Evolutionary conservation across 257 asterid genomes (phyloP).

Genomic region (Striga asiatica): DNA sequence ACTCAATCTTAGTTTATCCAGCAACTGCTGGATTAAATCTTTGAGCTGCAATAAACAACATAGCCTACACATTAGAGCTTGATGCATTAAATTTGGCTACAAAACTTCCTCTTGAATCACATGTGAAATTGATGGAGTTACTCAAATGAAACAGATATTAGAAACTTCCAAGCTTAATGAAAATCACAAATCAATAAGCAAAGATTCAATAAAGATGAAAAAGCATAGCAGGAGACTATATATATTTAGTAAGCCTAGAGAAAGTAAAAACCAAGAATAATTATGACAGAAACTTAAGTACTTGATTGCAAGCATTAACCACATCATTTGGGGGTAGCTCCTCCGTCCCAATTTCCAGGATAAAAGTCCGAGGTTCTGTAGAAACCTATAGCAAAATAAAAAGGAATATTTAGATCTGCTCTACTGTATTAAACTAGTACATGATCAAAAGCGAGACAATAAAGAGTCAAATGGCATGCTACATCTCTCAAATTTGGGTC

Average conservation of each 20-base stretch:
- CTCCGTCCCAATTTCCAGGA: conserved; percentile 94
- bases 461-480: neutral
- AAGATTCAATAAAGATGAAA: too few species aligned
- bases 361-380: conserved; percentile 45
- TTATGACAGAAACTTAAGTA: conserved; percentile 21
- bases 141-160: conserved; percentile 1
- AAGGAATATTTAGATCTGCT: too few species aligned
- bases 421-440: neutral
- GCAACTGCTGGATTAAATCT: conserved; percentile 60
- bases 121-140: too few species aligned
- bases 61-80: neutral
- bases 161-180: conserved; percentile 2
- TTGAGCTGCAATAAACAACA: conserved; percentile 57
- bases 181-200: neutral
- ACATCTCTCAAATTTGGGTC: neutral
- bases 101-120: conserved; percentile 7
- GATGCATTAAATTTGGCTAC: neutral
- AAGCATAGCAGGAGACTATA: too few species aligned
- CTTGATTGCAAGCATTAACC: conserved; percentile 68
- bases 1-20: conserved; percentile 66
- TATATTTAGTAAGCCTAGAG: conserved; percentile 2
- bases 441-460: neutral
- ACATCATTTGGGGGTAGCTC: conserved; percentile 93
- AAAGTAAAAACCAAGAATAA: conserved; percentile 6
- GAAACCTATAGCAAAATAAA: conserved; percentile 33